Evolutionary conservation across 805 yeast genomes (phyloP), one percentile per base, ranked within the genome.

Genomic region (Metschnikowia koreensis): DNA sequence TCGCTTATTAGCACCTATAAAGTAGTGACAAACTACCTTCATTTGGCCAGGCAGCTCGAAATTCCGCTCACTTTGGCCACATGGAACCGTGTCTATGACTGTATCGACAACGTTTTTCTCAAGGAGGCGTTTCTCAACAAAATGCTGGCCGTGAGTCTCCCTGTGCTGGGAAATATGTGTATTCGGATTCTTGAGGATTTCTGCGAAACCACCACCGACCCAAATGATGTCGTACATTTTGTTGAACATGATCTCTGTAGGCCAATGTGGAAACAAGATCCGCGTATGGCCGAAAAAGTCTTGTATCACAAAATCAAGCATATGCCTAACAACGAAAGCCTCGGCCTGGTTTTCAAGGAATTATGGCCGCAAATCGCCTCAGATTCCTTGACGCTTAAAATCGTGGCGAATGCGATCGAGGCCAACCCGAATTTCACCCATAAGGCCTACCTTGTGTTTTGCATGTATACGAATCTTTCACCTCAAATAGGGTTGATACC

Each of bases 81-180:
- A 2, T 72, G 69, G 66, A 64, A 63, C 47, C 53, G 75, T 43
- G 60, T 74, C 15, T 74, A 73, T 56, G 73, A 69, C 49, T 65
- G 71, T 53, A 68, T 72, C 31, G 62, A 60, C 52, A 74, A 73
- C 54, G 63, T 73, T 7, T 73, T 69, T 41, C 55, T 74, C n/a
- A 69, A 70, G 44, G 78, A 74, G 50, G 52, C 58, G 33, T 69
- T 70, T 39, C 59, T 74, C 39, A 67, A 68, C 52, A 62, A 61
- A 44, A 62, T 74, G 36, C 66, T 66, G 45, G 54, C 60, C 39
- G 56, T 68, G 12, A 63, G 66, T 31, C 56, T 74, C 26, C 77
- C 77, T 7, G 60, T 74, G 7, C 68, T 66, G 63, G 58, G 60
- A 41, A 64, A 65, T 37, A 55, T 74, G 53, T 50, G 66, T 42